These are phyloP conservation scores for Penicillium sumatraense DNA, from an alignment of 2,329 filamentous ascomycete species.

Conservation along the genomic window DNA sequence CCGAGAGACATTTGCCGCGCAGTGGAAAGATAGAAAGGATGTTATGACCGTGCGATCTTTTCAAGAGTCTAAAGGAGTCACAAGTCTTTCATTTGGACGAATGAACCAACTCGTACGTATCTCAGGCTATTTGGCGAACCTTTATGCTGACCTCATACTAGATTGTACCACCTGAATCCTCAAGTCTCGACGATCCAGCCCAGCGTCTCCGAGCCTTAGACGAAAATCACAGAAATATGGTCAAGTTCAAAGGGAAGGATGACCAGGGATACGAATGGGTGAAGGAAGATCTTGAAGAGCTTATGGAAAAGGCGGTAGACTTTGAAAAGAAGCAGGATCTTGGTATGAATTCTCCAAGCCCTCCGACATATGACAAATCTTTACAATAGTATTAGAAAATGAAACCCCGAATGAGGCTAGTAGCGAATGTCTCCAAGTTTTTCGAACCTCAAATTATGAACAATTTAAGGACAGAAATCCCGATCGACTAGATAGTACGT, in stretches of 20 bases:
- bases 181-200: constrained; percentile 1
- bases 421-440: background rate
- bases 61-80: background rate
- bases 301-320: background rate
- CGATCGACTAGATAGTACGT: constrained; percentile 18
- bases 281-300: background rate
- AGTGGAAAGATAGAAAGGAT: constrained; percentile 1
- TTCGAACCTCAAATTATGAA: background rate
- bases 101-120: background rate
- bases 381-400: background rate
- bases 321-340: background rate
- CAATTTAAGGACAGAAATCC: constrained; percentile 19
- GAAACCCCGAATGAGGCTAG: background rate
- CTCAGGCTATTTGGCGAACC: no score
- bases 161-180: background rate
- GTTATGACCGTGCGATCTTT: background rate
- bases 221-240: background rate
- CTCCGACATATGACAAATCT: background rate
- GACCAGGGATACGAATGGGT: background rate
- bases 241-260: background rate
- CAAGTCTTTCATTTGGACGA: background rate
- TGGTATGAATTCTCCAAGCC: constrained; percentile 1
- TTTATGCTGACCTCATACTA: background rate
- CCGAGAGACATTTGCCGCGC: background rate
- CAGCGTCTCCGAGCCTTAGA: background rate